A percentile compares a stretch with the other conserved stretches of the same genome.
phyloP scores from a whole-genome alignment of 257 asterid genomes.

The Anisodus acutangulus region DNA sequence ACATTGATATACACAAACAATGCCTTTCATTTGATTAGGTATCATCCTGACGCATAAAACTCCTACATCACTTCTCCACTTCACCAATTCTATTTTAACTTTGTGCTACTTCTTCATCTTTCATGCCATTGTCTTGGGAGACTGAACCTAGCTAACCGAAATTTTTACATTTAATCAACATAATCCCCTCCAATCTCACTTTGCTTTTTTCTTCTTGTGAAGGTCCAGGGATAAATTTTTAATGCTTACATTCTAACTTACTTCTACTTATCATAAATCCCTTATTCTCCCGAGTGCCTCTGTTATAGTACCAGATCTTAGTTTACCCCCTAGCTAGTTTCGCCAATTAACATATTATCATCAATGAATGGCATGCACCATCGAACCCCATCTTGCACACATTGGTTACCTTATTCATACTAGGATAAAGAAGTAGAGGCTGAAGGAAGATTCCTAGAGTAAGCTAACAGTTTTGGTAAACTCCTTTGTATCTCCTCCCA shows the following conservation, averaged over 20 bases:
- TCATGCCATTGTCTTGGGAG: slow-evolving; percentile 16
- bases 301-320: not conserved
- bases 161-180: slow-evolving; percentile 3
- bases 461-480: not conserved
- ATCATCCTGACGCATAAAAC: not conserved
- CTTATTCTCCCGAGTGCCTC: not conserved
- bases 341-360: slow-evolving; percentile 8
- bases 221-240: not conserved
- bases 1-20: not conserved
- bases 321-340: not conserved
- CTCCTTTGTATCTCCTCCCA: not conserved
- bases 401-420: not conserved
- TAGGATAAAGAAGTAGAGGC: not conserved
- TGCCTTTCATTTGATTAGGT: not conserved
- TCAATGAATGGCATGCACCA: not conserved
- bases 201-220: not conserved
- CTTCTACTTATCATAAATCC: not conserved
- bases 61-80: not conserved
- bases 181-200: not conserved
- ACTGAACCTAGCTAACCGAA: not conserved
- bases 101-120: not conserved
- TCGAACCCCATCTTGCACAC: not conserved
- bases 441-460: not conserved
- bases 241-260: not conserved
- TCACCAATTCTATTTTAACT: not conserved